These are phyloP conservation scores for Nothophytophthora sp. DNA, from an alignment of 352 stramenopile genomes.

Conservation along the genomic window DNA sequence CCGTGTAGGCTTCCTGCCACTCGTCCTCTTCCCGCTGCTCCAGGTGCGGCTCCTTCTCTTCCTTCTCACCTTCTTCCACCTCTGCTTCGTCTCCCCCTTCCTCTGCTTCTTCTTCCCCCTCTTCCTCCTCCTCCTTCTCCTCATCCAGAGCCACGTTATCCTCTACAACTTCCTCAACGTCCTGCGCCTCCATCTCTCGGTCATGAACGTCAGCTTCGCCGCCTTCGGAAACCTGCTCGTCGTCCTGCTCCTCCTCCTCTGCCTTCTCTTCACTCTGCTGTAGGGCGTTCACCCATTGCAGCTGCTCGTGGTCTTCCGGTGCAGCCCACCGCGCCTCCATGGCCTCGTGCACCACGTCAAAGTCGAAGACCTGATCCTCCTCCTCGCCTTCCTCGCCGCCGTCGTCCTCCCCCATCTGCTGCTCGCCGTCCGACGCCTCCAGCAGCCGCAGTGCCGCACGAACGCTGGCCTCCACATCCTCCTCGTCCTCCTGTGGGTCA, in stretches of 20 bases:
- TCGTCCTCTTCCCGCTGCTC: conserved; percentile 39
- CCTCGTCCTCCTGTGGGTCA: conserved; percentile 24
- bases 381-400: conserved; percentile 25
- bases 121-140: neutral
- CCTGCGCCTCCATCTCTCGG: too few relatives aligned
- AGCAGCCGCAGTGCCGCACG: conserved; percentile 51
- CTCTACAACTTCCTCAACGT: too few relatives aligned
- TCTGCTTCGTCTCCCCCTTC: conserved; percentile 1
- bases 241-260: conserved; percentile 1
- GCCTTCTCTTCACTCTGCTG: too few relatives aligned
- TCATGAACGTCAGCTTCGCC: too few relatives aligned
- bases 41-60: conserved; percentile 14
- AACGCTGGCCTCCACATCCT: conserved; percentile 55
- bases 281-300: too few relatives aligned
- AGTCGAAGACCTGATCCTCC: conserved; percentile 25
- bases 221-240: too few relatives aligned
- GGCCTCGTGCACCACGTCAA: conserved; percentile 57
- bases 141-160: neutral
- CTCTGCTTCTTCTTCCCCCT: conserved; percentile 3
- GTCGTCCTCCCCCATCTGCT: conserved; percentile 4
- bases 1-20: conserved; percentile 85
- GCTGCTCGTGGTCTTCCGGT: conserved; percentile 12
- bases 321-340: conserved; percentile 39
- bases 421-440: conserved; percentile 25
- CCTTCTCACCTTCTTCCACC: conserved; percentile 3